Percentiles rank a stretch among this genome's conserved stretches.
Evolutionary conservation across 2,329 filamentous ascomycete genomes (phyloP).

Genomic region (Sclerotinia subarctica): DNA sequence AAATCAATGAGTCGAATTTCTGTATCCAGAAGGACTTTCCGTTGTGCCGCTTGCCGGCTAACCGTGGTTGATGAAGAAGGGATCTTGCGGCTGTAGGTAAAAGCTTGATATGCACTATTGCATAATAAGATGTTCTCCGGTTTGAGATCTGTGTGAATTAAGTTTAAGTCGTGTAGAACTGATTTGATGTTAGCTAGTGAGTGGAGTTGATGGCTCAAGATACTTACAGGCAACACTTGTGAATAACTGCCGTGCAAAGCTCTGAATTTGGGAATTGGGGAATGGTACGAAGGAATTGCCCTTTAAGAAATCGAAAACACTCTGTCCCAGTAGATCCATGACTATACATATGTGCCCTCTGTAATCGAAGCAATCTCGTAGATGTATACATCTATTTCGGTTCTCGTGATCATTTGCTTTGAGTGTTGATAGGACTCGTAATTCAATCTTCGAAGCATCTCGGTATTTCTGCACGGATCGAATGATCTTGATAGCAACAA

Average conservation of each 20-base stretch:
- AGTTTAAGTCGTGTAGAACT: slow-evolving; percentile 95
- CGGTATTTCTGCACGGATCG: slow-evolving; percentile 97
- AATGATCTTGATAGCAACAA: slow-evolving; percentile 95
- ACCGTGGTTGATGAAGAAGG: slow-evolving; percentile 62
- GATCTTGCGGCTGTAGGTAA: slow-evolving; percentile 67
- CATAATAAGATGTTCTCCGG: slow-evolving; percentile 69
- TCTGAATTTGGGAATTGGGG: slow-evolving; percentile 97
- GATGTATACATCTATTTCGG: slow-evolving; percentile 92
- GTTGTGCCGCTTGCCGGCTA: slow-evolving; percentile 59
- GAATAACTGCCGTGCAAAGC: slow-evolving; percentile 89
- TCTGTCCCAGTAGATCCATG: slow-evolving; percentile 79
- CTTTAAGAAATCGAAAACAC: slow-evolving; percentile 97
- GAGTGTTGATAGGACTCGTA: slow-evolving; percentile 87
- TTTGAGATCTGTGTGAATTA: slow-evolving; percentile 86
- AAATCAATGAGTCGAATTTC: slow-evolving; percentile 71
- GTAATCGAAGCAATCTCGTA: slow-evolving; percentile 96
- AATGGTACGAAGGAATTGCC: slow-evolving; percentile 94
- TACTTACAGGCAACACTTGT: slow-evolving; percentile 96
- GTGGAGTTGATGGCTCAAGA: slow-evolving; percentile 2
- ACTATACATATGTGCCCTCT: slow-evolving; percentile 91
- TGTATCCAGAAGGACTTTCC: slow-evolving; percentile 63
- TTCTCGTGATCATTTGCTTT: slow-evolving; percentile 89
- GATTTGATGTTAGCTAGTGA: slow-evolving; percentile 24
- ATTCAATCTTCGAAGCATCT: slow-evolving; percentile 90
- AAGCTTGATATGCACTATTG: slow-evolving; percentile 63